These are phyloP conservation scores for Tuber calosporum DNA, from an alignment of 495 filamentous ascomycete species.

Conservation along the genomic window DNA sequence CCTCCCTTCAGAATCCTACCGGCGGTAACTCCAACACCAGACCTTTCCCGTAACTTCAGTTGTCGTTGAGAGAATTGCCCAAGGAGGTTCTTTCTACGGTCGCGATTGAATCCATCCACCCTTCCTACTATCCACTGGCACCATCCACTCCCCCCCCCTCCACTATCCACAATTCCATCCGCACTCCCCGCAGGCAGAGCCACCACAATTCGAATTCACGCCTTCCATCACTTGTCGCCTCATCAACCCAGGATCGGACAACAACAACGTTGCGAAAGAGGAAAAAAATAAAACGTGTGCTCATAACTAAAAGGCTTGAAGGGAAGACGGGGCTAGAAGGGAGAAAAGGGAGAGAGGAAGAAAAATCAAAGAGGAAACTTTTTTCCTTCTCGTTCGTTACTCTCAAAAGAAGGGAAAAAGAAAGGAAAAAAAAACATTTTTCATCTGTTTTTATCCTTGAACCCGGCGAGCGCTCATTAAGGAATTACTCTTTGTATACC, in stretches of 20 bases:
- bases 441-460: constrained; percentile 7
- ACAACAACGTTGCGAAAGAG: background rate
- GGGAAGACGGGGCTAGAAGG: background rate
- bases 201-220: constrained; percentile 3
- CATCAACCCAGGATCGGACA: background rate
- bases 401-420: background rate
- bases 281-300: background rate
- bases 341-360: background rate
- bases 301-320: background rate
- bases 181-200: constrained; percentile 1
- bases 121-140: background rate
- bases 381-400: background rate
- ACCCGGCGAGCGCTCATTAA: constrained; percentile 19
- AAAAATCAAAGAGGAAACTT: background rate
- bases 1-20: background rate
- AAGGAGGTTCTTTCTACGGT: background rate
- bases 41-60: constrained; percentile 4
- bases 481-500: constrained; percentile 27
- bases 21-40: background rate
- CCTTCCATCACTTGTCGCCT: constrained; percentile 1
- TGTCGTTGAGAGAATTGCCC: background rate
- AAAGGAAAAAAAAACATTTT: background rate
- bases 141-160: constrained; percentile 1
- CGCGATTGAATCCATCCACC: constrained; percentile 4
- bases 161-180: constrained; percentile 1